These are phyloP conservation scores for Dichotomopilus funicola DNA, from an alignment of 2,329 filamentous ascomycete species.

Conservation along the genomic window DNA sequence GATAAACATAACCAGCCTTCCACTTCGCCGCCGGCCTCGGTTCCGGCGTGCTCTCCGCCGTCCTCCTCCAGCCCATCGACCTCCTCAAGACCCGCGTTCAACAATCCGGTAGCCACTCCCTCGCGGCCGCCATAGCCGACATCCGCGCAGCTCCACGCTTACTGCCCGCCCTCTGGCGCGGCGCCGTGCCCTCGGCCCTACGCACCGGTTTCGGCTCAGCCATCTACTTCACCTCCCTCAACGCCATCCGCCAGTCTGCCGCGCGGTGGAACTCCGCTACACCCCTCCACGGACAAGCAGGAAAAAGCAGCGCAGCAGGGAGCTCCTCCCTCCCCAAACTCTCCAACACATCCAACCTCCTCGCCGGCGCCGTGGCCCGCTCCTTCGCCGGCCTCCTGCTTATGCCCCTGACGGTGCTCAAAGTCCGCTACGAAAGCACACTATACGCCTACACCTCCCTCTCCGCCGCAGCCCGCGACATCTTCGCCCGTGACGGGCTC, in stretches of 20 bases:
- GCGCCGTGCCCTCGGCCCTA: constrained; percentile 85
- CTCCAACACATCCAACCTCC: constrained; percentile 75
- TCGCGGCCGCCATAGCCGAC: constrained; percentile 60
- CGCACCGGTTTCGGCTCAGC: constrained; percentile 90
- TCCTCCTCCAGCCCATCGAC: constrained; percentile 90
- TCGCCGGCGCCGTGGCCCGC: constrained; percentile 76
- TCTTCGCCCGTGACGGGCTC: constrained; percentile 63
- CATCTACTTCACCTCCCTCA: constrained; percentile 87
- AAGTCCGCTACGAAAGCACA: constrained; percentile 89
- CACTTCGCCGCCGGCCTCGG: constrained; percentile 85
- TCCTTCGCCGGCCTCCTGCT: constrained; percentile 83
- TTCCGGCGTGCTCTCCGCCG: constrained; percentile 80
- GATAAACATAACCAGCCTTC: constrained; percentile 50
- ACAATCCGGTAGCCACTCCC: constrained; percentile 67
- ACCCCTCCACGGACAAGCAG: constrained; percentile 25
- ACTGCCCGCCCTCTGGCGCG: constrained; percentile 78
- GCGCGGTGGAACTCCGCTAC: constrained; percentile 33
- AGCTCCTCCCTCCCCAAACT: constrained; percentile 77
- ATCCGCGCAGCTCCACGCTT: constrained; percentile 46
- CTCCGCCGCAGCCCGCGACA: constrained; percentile 64
- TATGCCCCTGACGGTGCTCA: constrained; percentile 95
- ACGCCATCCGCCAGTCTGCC: constrained; percentile 67
- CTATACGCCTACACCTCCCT: constrained; percentile 79
- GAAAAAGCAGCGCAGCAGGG: constrained; percentile 32
- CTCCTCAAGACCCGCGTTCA: constrained; percentile 95